Conservation (phyloP, 225 moss, liverwort and hornwort genomes). For the Ulota crispa region DNA sequence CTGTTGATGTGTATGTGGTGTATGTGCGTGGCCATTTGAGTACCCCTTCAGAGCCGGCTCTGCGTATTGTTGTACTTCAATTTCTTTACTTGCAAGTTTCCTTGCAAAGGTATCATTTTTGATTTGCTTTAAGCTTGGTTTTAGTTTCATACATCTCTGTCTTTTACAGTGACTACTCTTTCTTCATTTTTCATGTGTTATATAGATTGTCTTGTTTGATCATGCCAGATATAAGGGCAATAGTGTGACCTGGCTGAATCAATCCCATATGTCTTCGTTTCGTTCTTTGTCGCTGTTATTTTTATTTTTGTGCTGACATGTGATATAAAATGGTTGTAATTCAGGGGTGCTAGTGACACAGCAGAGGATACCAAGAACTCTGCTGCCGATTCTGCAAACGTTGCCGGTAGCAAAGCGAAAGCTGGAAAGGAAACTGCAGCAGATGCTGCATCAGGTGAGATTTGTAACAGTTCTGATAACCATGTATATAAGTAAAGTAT, state of each 20-base stretch:
- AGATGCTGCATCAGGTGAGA: conserved; percentile 29
- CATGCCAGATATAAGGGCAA: too few species aligned
- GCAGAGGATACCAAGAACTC: neutral
- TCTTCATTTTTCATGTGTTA: neutral
- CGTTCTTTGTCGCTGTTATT: too few species aligned
- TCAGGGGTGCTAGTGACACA: neutral
- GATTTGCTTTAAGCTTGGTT: neutral
- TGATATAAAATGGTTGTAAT: neutral
- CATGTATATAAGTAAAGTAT: neutral
- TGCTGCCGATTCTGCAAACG: conserved; percentile 3
- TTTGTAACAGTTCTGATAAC: neutral
- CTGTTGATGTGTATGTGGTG: neutral
- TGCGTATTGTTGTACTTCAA: neutral
- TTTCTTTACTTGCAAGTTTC: neutral
- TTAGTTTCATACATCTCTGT: neutral
- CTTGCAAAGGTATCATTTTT: neutral
- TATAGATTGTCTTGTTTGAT: neutral
- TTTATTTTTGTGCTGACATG: neutral
- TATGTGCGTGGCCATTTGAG: neutral
- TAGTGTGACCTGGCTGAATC: neutral
- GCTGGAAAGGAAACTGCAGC: conserved; percentile 23
- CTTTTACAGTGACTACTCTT: too few species aligned
- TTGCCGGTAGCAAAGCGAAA: conserved; percentile 27
- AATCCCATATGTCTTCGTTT: too few species aligned
- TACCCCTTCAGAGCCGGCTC: neutral